Evolutionary conservation across 1,284 basidiomycete species (phyloP), one percentile per base, ranked within the genome.

Genomic region (Cryptococcus hybrid): DNA sequence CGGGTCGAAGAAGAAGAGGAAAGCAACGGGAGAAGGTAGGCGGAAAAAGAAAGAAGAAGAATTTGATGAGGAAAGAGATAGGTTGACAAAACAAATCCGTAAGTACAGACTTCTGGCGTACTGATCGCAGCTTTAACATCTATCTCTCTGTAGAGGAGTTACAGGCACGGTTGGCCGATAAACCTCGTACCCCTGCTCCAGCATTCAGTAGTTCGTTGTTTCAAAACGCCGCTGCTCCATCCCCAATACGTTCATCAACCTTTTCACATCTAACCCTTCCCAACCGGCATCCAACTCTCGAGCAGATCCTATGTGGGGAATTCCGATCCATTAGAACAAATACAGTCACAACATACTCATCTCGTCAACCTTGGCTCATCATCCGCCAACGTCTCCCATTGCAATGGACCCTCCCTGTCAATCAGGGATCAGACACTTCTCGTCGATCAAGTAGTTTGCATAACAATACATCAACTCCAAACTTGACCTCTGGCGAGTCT

Each of bases 161-260:
- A 3, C 67, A 70, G 54, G 64, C 65, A 24, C 62, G 63, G 50
- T 45, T 70, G 8, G 40, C 40, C 40, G 40, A 42, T 15, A 38
- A 46, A 38, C 43, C 51, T 34, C 8, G 47, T 36, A 38, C 44
- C 2, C 30, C 30, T 30, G 12, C 44, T 36, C 54, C 42, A 15
- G 5, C 39, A 40, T 24, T 43, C 12, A 48, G 37, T 18, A 24
- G 40, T 11, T 49, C 51, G 37, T n/a, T 51, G 12, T 51, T 45
- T 35, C 45, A 49, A n/a, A 50, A 55, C 39, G 35, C 52, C 2
- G 13, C 55, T 11, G 67, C 67, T 4, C 57, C 63, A 12, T 73
- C 73, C 4, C 74, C 1, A 73, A 68, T n/a, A 61, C 70, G 2
- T 73, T 76, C 53, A 66, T 76, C 37, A 71, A 74, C 15, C 70